Percentiles rank a stretch among this genome's conserved stretches.
Conservation (phyloP, 1,284 basidiomycete genomes). For the Rhizopogon parksii region DNA sequence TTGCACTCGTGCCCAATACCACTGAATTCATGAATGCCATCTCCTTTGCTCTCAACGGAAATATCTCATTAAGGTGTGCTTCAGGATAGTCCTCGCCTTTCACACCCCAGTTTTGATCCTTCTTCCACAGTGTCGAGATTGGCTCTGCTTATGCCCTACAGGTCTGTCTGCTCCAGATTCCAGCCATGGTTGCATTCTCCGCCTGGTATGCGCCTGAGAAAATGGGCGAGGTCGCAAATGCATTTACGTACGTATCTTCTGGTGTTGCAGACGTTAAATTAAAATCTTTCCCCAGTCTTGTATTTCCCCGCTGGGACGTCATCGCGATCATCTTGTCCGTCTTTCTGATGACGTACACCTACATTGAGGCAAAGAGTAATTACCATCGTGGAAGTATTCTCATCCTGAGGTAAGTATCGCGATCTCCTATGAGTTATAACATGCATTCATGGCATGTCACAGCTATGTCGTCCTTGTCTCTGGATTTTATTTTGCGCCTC, state of each 20-base stretch:
- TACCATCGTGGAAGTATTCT: conserved; percentile 94
- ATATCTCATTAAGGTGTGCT: conserved; percentile 88
- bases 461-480: conserved; percentile 55
- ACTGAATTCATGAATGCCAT: conserved; percentile 99
- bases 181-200: conserved; percentile 97
- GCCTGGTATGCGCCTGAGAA: conserved; percentile 84
- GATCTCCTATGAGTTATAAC: background rate
- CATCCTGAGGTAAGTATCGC: conserved; percentile 64
- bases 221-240: conserved; percentile 77
- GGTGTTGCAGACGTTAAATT: background rate
- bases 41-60: conserved; percentile 96
- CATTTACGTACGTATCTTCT: conserved; percentile 70
- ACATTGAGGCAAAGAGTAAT: conserved; percentile 97
- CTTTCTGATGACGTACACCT: conserved; percentile 98
- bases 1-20: conserved; percentile 96
- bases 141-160: conserved; percentile 98
- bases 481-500: conserved; percentile 55
- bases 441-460: background rate
- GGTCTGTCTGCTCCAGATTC: conserved; percentile 96
- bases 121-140: conserved; percentile 87
- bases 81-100: background rate
- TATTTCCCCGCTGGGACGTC: conserved; percentile 99
- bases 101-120: conserved; percentile 3
- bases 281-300: conserved; percentile 53
- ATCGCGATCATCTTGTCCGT: conserved; percentile 91